These are phyloP conservation scores for Saccharomycopsis amapae DNA, from an alignment of 805 yeast genomes.

Conservation along the genomic window DNA sequence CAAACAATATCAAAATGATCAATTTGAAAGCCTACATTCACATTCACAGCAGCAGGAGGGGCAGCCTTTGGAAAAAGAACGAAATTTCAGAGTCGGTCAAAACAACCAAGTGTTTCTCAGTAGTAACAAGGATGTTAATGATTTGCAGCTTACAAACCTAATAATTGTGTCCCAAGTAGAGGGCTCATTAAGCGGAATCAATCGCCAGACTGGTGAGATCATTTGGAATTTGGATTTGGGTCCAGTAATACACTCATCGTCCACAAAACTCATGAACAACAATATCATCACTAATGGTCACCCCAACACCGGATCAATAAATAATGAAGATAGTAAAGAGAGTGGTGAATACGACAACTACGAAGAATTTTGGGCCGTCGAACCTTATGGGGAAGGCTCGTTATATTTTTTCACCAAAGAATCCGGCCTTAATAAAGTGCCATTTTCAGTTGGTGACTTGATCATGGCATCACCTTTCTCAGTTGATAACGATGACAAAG, in stretches of 20 bases:
- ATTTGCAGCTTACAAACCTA: constrained; percentile 15
- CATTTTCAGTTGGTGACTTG: constrained; percentile 69
- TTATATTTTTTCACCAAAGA: constrained; percentile 72
- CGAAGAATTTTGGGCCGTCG: constrained; percentile 72
- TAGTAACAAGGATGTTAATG: constrained; percentile 16
- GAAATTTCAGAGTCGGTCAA: constrained; percentile 8
- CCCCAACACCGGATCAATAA: constrained; percentile 4
- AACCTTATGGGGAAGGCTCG: constrained; percentile 80
- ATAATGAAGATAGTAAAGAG: constrained; percentile 20
- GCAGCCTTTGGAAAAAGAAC: too few species aligned
- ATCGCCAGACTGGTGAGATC: constrained; percentile 19
- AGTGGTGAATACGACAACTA: constrained; percentile 17
- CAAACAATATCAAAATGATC: too few species aligned
- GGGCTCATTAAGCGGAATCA: constrained; percentile 18
- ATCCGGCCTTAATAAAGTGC: constrained; percentile 71
- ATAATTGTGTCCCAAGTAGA: constrained; percentile 20
- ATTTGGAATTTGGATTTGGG: constrained; percentile 19
- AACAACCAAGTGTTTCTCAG: constrained; percentile 12
- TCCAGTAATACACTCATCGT: constrained; percentile 12
- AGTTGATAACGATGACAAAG: constrained; percentile 65
- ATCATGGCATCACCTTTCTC: constrained; percentile 84
- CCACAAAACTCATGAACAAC: not conserved
- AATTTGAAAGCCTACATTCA: too few species aligned
- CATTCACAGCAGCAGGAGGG: too few species aligned
- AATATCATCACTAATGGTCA: not conserved